Conservation (phyloP, 192 early-diverging fungal genomes). For the Coemansia sp. region DNA sequence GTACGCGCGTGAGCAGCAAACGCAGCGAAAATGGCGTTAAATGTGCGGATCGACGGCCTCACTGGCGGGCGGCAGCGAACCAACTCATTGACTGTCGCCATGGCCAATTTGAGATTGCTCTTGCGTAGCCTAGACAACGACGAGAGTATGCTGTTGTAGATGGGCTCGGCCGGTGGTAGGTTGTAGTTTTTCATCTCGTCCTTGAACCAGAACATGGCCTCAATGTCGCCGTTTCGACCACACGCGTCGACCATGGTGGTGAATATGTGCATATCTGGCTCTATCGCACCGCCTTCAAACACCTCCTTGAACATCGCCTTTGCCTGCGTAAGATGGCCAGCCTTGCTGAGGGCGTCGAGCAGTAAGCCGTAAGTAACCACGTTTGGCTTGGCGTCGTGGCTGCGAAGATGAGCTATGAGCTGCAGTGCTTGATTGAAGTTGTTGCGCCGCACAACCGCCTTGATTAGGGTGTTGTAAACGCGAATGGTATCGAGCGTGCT, state of each 20-base stretch:
- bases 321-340: slow-evolving; percentile 31
- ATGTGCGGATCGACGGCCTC: slow-evolving; percentile 32
- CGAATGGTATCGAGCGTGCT: slow-evolving; percentile 22
- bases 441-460: slow-evolving; percentile 32
- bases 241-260: slow-evolving; percentile 48
- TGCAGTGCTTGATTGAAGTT: slow-evolving; percentile 28
- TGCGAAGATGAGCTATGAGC: slow-evolving; percentile 40
- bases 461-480: slow-evolving; percentile 44
- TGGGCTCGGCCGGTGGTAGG: slow-evolving; percentile 13
- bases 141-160: slow-evolving; percentile 45
- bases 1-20: slow-evolving; percentile 23
- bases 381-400: slow-evolving; percentile 23
- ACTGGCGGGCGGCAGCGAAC: slow-evolving; percentile 21
- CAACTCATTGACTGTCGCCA: slow-evolving; percentile 23
- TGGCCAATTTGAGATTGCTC: slow-evolving; percentile 20
- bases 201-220: slow-evolving; percentile 27
- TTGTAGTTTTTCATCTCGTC: slow-evolving; percentile 23
- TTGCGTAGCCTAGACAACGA: slow-evolving; percentile 26
- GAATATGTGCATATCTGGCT: slow-evolving; percentile 41
- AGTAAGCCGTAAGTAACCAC: slow-evolving; percentile 44
- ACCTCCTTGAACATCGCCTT: slow-evolving; percentile 29
- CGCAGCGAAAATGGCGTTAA: slow-evolving; percentile 43
- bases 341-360: slow-evolving; percentile 50
- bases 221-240: slow-evolving; percentile 35
- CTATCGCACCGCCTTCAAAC: slow-evolving; percentile 12